A percentile compares a stretch with the other conserved stretches of the same genome.
Evolutionary conservation across 169 alveolate genomes (phyloP).

Genomic region (Eimeria nieschulzi): DNA sequence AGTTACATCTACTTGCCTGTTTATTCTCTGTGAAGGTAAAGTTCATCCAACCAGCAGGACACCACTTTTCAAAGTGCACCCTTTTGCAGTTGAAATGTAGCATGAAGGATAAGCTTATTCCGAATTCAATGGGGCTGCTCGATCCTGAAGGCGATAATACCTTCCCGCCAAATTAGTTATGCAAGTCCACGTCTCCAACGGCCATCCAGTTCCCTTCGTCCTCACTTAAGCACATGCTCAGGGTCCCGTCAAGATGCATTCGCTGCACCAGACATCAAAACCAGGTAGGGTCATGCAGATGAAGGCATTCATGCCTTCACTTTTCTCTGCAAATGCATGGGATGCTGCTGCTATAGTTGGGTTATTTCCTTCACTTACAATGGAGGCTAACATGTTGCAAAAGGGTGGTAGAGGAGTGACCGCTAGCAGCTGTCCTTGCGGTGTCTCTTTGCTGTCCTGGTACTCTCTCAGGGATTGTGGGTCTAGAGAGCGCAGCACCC

Average conservation of each 20-base stretch:
- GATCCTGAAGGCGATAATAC: no score
- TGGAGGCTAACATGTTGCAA: neutral
- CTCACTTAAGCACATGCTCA: constrained; percentile 9
- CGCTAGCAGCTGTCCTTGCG: constrained; percentile 8
- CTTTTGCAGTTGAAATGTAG: no score
- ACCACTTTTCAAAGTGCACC: no score
- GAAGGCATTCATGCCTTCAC: neutral
- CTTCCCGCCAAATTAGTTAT: no score
- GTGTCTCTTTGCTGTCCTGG: neutral
- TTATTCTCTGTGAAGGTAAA: no score
- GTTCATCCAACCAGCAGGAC: no score
- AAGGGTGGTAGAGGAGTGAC: constrained; percentile 1
- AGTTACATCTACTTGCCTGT: no score
- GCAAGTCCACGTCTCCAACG: neutral
- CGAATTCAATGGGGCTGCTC: no score
- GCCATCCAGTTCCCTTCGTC: neutral
- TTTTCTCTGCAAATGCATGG: no score
- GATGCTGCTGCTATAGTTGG: neutral
- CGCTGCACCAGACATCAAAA: constrained; percentile 11
- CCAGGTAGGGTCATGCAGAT: neutral
- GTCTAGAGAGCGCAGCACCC: constrained; percentile 33
- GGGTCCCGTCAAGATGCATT: neutral
- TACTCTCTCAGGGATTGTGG: neutral
- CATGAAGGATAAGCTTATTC: no score
- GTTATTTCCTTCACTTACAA: constrained; percentile 30